A percentile compares a stretch with the other conserved stretches of the same genome.
Evolutionary conservation across 2,329 filamentous ascomycete species (phyloP).

Genomic region (Aspergillus viridinutans): DNA sequence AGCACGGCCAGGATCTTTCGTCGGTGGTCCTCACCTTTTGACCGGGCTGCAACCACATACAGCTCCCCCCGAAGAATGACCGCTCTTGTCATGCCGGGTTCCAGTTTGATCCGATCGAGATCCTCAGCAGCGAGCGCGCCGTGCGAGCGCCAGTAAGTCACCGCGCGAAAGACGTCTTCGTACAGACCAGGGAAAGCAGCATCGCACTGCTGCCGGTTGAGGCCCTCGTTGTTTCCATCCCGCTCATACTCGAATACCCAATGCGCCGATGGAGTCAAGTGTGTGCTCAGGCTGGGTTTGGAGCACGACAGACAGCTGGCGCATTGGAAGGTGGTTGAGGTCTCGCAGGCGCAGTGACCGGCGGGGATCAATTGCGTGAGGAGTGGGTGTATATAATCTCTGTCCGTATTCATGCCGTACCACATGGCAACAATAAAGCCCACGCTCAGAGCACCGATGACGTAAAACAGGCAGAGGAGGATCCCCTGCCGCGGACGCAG

Average conservation of each 20-base stretch:
- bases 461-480: neutral
- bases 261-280: constrained; percentile 4
- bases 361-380: constrained; percentile 38
- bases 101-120: constrained; percentile 25
- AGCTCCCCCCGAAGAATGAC: constrained; percentile 32
- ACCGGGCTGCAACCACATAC: constrained; percentile 26
- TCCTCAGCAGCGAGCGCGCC: constrained; percentile 23
- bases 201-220: constrained; percentile 26
- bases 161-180: constrained; percentile 31
- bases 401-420: constrained; percentile 32
- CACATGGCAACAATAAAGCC: neutral
- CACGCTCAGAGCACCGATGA: neutral
- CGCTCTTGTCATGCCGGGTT: constrained; percentile 32
- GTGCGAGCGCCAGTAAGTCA: constrained; percentile 24
- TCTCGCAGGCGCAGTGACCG: constrained; percentile 36
- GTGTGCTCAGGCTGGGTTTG: constrained; percentile 2
- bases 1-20: constrained; percentile 40
- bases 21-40: constrained; percentile 35
- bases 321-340: constrained; percentile 38
- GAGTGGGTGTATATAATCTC: constrained; percentile 32
- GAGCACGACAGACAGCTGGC: constrained; percentile 31
- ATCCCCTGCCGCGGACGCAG: neutral
- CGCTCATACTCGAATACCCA: constrained; percentile 33
- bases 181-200: constrained; percentile 35
- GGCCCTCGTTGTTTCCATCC: constrained; percentile 28